phyloP scores from a whole-genome alignment of 2,329 filamentous ascomycete genomes.

The Apiospora saccharicola region DNA sequence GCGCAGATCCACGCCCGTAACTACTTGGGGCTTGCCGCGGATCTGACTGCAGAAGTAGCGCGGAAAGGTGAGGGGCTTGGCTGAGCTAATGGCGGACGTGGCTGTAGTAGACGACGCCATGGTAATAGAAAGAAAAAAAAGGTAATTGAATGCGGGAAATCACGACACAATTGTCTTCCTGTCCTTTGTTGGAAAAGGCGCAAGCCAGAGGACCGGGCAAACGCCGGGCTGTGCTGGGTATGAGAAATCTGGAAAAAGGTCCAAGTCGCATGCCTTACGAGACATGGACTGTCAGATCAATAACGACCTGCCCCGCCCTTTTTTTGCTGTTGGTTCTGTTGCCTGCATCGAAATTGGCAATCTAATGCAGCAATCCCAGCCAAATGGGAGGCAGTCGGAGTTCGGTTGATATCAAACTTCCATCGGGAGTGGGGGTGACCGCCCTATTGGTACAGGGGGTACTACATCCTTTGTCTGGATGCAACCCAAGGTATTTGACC shows the following conservation, averaged over 20 bases:
- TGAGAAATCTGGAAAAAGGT: background rate
- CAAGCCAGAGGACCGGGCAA: background rate
- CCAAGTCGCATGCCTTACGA: background rate
- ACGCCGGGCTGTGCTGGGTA: background rate
- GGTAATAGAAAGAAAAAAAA: background rate
- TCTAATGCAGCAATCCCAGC: background rate
- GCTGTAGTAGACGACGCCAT: background rate
- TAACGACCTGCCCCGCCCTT: too few species aligned
- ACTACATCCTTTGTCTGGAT: background rate
- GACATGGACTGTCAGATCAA: background rate
- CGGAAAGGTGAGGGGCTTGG: background rate
- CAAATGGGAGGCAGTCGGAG: background rate
- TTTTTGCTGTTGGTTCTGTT: background rate
- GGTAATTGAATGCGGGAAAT: background rate
- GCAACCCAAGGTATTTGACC: background rate
- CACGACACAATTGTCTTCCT: background rate
- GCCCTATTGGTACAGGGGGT: background rate
- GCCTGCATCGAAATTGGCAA: background rate
- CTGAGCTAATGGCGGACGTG: background rate
- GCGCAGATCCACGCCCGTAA: constrained; percentile 21
- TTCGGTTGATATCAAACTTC: background rate
- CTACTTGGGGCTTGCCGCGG: background rate
- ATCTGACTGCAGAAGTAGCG: constrained; percentile 1
- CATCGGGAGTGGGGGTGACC: background rate
- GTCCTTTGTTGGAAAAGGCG: background rate